Conservation (phyloP, 1,284 basidiomycete species). For the Ganoderma lucidum region DNA sequence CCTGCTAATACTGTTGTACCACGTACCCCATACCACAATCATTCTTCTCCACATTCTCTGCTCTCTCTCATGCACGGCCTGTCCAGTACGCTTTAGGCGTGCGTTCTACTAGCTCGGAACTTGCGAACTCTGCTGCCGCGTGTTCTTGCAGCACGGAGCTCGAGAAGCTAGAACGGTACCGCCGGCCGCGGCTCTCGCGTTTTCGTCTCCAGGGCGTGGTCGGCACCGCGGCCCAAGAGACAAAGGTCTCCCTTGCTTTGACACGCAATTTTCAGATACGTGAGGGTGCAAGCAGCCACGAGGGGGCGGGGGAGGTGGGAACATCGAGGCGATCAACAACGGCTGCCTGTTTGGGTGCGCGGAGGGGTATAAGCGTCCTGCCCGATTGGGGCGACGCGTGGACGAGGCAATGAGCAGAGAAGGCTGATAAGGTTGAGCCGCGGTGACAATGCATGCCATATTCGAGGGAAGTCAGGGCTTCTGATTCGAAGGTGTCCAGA, state of each 20-base stretch:
- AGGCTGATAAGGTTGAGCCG: slow-evolving; percentile 1
- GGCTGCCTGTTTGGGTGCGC: slow-evolving; percentile 6
- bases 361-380: slow-evolving; percentile 4
- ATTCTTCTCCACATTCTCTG: neutral
- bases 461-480: neutral
- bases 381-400: neutral
- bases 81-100: slow-evolving; percentile 10
- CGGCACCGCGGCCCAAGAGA: neutral
- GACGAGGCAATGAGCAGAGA: neutral
- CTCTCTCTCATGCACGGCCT: neutral
- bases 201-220: neutral
- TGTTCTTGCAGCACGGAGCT: neutral
- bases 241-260: neutral
- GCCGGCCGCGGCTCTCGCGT: neutral
- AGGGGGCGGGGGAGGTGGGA: neutral
- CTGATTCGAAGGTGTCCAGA: neutral
- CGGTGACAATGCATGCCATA: slow-evolving; percentile 2
- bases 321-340: slow-evolving; percentile 8
- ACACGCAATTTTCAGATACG: neutral
- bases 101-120: slow-evolving; percentile 6
- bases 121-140: neutral
- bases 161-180: neutral
- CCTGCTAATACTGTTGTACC: slow-evolving; percentile 12
- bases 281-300: neutral
- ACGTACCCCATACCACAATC: slow-evolving; percentile 3